phyloP scores from a whole-genome alignment of 257 asterid genomes.

The Lithospermum erythrorhizon region DNA sequence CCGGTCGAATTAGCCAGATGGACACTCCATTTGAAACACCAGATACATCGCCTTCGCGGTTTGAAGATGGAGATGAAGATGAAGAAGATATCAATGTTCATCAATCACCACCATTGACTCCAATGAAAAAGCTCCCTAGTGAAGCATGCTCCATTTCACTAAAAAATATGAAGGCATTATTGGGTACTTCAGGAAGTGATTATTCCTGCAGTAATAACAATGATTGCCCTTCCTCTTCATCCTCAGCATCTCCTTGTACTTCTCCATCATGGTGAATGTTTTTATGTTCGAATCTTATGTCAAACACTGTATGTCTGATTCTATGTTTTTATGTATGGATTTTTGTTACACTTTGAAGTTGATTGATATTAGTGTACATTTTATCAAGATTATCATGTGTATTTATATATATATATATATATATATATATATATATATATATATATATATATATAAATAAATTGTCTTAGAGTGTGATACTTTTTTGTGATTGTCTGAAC shows the following conservation, averaged over 20 bases:
- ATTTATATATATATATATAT: too few species aligned
- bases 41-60: constrained; percentile 38
- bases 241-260: constrained; percentile 37
- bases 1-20: neutral
- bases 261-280: constrained; percentile 44
- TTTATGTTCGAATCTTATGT: neutral
- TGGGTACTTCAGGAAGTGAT: constrained; percentile 27
- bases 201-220: constrained; percentile 18
- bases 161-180: constrained; percentile 26
- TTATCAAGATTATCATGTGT: too few species aligned
- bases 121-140: constrained; percentile 44
- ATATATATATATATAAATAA: too few species aligned
- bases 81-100: constrained; percentile 11
- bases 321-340: too few species aligned
- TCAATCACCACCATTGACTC: constrained; percentile 35
- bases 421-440: too few species aligned
- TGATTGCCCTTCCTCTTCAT: constrained; percentile 20
- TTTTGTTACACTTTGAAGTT: neutral
- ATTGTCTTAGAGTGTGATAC: too few species aligned
- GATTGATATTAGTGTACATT: too few species aligned
- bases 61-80: constrained; percentile 13
- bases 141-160: constrained; percentile 35
- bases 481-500: too few species aligned
- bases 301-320: neutral
- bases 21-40: constrained; percentile 56